Conservation (phyloP, 164 flowering plant genomes). For the Tetrastigma voinierianum region DNA sequence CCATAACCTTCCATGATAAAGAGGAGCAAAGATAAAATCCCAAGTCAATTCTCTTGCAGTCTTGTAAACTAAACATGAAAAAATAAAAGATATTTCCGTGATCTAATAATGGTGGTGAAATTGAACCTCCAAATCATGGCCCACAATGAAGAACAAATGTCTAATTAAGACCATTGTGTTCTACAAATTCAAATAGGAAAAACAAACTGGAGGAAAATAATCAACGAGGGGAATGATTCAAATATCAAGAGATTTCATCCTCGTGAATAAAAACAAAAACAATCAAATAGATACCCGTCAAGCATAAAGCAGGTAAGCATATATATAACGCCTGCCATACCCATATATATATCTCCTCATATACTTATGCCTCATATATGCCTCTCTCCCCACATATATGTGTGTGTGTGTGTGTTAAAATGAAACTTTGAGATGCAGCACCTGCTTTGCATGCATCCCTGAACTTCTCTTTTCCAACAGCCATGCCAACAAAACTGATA, state of each 20-base stretch:
- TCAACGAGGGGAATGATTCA: neutral
- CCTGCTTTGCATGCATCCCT: constrained; percentile 98
- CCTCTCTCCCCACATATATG: too few relatives aligned
- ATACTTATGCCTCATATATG: too few relatives aligned
- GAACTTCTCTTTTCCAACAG: constrained; percentile 98
- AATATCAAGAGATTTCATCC: neutral
- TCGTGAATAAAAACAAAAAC: neutral
- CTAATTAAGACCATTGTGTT: neutral
- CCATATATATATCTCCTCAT: too few relatives aligned
- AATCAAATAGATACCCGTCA: neutral
- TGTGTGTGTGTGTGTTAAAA: too few relatives aligned
- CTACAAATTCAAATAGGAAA: neutral
- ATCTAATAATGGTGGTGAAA: neutral
- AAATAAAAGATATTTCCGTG: too few relatives aligned
- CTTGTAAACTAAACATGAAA: too few relatives aligned
- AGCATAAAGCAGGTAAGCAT: neutral
- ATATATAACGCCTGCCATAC: too few relatives aligned
- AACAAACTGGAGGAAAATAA: neutral
- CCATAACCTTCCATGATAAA: constrained; percentile 77
- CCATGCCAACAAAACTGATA: constrained; percentile 99
- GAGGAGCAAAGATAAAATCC: neutral
- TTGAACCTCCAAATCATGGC: too few relatives aligned
- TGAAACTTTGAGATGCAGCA: constrained; percentile 9
- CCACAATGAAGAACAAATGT: neutral
- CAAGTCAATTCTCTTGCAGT: too few relatives aligned